phyloP scores from a whole-genome alignment of 805 yeast species.

The Starmerella sirachaensis region DNA sequence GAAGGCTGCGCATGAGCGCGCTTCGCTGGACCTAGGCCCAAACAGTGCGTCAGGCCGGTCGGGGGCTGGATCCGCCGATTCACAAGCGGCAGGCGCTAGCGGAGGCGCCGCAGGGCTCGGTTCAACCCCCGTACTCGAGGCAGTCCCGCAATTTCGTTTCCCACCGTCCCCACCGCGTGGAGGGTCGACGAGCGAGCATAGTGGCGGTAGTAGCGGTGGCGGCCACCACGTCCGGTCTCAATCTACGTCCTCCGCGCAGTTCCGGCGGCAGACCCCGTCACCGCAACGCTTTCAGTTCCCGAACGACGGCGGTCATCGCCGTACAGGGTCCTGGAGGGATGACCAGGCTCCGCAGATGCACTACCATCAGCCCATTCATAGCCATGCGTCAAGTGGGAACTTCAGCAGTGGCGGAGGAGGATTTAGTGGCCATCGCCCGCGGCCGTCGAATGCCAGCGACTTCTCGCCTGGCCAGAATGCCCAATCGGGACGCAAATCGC shows the following conservation, averaged over 20 bases:
- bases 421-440: constrained; percentile 13
- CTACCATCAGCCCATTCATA: not conserved
- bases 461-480: constrained; percentile 3
- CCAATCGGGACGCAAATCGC: constrained; percentile 35
- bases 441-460: constrained; percentile 17
- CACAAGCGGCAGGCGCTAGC: not conserved
- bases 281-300: constrained; percentile 22
- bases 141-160: constrained; percentile 39
- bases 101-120: not conserved
- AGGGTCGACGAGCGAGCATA: constrained; percentile 1
- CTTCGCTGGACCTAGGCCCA: not conserved
- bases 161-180: constrained; percentile 33
- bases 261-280: constrained; percentile 21
- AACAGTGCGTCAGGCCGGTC: not conserved
- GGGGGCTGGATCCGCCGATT: not conserved
- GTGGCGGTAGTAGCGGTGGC: too few relatives aligned
- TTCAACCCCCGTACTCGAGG: not conserved
- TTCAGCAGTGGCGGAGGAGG: constrained; percentile 2
- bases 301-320: constrained; percentile 7
- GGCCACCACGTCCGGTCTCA: constrained; percentile 19
- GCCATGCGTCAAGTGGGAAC: not conserved
- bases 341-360: not conserved
- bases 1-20: constrained; percentile 84
- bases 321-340: too few relatives aligned
- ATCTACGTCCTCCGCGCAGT: constrained; percentile 17